Evolutionary conservation across 2,329 filamentous ascomycete genomes (phyloP).

Genomic region (Didymella keratinophila): DNA sequence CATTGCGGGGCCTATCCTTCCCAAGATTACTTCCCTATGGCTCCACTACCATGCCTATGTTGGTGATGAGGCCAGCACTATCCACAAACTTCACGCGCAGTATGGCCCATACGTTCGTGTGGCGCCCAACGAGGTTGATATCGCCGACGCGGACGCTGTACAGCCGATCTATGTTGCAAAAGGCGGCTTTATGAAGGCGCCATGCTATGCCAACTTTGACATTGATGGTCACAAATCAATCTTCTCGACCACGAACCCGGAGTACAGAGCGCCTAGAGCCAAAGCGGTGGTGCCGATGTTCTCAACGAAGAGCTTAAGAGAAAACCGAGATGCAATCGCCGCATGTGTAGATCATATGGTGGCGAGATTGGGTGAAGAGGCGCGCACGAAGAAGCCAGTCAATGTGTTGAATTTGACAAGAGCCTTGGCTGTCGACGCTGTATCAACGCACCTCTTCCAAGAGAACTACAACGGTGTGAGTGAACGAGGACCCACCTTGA

Average conservation of each 20-base stretch:
- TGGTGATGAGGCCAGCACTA: slow-evolving; percentile 36
- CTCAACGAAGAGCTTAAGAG: slow-evolving; percentile 55
- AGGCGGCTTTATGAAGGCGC: slow-evolving; percentile 63
- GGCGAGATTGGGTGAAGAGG: slow-evolving; percentile 49
- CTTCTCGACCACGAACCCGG: slow-evolving; percentile 58
- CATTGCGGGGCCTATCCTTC: slow-evolving; percentile 34
- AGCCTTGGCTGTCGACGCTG: slow-evolving; percentile 62
- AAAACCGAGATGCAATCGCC: slow-evolving; percentile 51
- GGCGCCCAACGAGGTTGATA: slow-evolving; percentile 38
- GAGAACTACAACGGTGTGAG: slow-evolving; percentile 59
- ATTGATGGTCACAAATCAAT: slow-evolving; percentile 64
- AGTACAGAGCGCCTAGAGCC: slow-evolving; percentile 54
- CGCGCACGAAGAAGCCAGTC: slow-evolving; percentile 43
- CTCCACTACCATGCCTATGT: slow-evolving; percentile 41
- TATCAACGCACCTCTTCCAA: slow-evolving; percentile 63
- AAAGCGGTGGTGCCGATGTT: slow-evolving; percentile 62
- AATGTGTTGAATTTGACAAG: slow-evolving; percentile 61
- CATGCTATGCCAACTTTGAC: slow-evolving; percentile 64
- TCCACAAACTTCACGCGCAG: slow-evolving; percentile 31
- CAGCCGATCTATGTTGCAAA: slow-evolving; percentile 60
- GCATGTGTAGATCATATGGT: slow-evolving; percentile 55
- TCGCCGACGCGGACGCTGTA: slow-evolving; percentile 50
- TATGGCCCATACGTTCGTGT: slow-evolving; percentile 39
- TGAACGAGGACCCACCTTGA: slow-evolving; percentile 47
- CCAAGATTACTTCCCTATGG: slow-evolving; percentile 37